Evolutionary conservation across 1,284 basidiomycete genomes (phyloP).

Genomic region (Ustilago xerochloae): DNA sequence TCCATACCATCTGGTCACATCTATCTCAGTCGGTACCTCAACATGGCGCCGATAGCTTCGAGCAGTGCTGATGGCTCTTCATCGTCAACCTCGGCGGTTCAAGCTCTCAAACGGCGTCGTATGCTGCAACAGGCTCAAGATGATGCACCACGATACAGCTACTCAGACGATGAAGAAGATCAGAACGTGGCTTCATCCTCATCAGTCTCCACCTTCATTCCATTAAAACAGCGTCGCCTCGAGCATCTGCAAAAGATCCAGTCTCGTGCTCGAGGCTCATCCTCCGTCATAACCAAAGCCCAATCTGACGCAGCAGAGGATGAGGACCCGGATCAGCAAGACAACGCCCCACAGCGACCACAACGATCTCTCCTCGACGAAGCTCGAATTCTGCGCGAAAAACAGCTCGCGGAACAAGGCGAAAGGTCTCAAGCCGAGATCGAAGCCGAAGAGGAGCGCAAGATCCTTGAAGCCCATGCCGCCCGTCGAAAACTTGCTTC

Average conservation of each 20-base stretch:
- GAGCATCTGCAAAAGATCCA: slow-evolving; percentile 76
- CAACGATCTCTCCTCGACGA: slow-evolving; percentile 68
- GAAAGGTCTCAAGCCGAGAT: slow-evolving; percentile 79
- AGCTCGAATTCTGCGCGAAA: slow-evolving; percentile 75
- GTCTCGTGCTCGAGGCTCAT: slow-evolving; percentile 12
- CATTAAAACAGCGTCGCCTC: slow-evolving; percentile 84
- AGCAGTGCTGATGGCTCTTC: slow-evolving; percentile 1
- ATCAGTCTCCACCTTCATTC: slow-evolving; percentile 79
- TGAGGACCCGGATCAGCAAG: slow-evolving; percentile 70
- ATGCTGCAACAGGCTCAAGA: slow-evolving; percentile 35
- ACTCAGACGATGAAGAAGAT: slow-evolving; percentile 64
- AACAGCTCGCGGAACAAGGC: slow-evolving; percentile 76
- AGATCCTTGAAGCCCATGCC: slow-evolving; percentile 89
- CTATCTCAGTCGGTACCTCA: background rate
- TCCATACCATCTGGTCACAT: background rate
- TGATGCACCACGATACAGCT: slow-evolving; percentile 50
- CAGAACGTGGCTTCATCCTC: slow-evolving; percentile 73
- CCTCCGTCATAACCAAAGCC: background rate
- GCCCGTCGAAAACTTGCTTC: slow-evolving; percentile 89
- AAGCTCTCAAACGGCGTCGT: slow-evolving; percentile 45
- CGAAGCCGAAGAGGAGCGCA: slow-evolving; percentile 86
- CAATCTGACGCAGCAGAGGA: slow-evolving; percentile 11
- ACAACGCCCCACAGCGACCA: slow-evolving; percentile 74
- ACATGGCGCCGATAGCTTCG: slow-evolving; percentile 30
- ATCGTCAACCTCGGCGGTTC: slow-evolving; percentile 32